Base-by-base conservation (phyloP, 371 early-diverging fungal genomes). In the Entomophthora muscae region DNA sequence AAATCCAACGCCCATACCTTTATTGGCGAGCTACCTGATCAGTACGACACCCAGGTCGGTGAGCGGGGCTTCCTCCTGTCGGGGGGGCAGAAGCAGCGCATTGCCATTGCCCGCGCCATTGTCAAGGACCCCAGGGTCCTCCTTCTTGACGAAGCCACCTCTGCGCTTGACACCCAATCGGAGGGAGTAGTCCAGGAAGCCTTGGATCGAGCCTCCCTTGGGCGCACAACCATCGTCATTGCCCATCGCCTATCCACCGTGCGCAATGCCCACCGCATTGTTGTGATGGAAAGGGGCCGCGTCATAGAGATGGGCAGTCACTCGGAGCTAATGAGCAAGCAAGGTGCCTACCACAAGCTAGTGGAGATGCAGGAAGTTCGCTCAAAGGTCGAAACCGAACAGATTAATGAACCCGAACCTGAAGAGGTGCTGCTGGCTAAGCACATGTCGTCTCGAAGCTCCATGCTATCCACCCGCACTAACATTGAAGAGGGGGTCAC, bases 161-260 rank as follows among this genome's bases (percentile, higher is more conserved):
- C 85, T 52, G 86, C 88, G 0, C 69, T 93, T 31, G 93, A 95
- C 78, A 81, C 85, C 0, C 76, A 81, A 65, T 84, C 86, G 2
- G 94, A 96, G 69, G 75, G 83, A 28, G 71, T 86, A n/a, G 87
- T 92, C 0, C 90, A 90, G 69, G 70, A 72, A 42, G 89, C 90
- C 21, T 72, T 90, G 29, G 93, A 93, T 63, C 75, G 71, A 24
- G 93, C 93, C 2, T 61, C 87, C 26, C 67, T 71, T 32, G 78
- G 84, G 54, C 78, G 95, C 33, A 93, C 94, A 1, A 93, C 95
- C 0, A 82, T 99, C 57, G 86, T 93, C 2, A 87, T 97, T 69
- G 95, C 96, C 1, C 96, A 96, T 68, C 82, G 89, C 54, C 74
- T 91, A 1, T 84, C 88, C 55, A 91, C 90, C 1, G 79, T 85